Conservation (phyloP, 345 rosid species). For the Salix caprea region DNA sequence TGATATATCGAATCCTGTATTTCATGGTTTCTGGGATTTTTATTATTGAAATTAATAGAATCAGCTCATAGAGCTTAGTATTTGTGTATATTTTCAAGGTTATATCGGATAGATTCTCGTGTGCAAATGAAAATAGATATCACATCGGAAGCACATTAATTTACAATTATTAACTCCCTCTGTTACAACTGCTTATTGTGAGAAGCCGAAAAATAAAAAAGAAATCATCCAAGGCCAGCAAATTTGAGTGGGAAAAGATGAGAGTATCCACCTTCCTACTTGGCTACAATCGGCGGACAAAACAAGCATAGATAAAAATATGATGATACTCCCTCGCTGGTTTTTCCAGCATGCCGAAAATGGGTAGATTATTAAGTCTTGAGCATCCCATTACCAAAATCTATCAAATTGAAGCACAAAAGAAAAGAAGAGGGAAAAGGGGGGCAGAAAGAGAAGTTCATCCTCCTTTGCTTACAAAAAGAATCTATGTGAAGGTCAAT, state of each 20-base stretch:
- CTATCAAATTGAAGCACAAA: slow-evolving; percentile 19
- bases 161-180: too few relatives aligned
- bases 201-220: background rate
- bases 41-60: too few relatives aligned
- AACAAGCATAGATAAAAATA: background rate
- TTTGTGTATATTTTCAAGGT: too few relatives aligned
- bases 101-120: too few relatives aligned
- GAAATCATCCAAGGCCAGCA: background rate
- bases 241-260: too few relatives aligned
- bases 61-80: background rate
- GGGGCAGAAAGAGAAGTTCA: background rate
- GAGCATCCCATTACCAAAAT: slow-evolving; percentile 22
- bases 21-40: too few relatives aligned
- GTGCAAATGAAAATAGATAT: too few relatives aligned
- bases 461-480: slow-evolving; percentile 31
- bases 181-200: background rate
- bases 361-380: slow-evolving; percentile 27
- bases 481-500: slow-evolving; percentile 29
- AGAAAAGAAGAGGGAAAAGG: background rate
- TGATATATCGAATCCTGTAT: too few relatives aligned
- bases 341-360: slow-evolving; percentile 11
- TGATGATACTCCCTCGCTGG: background rate
- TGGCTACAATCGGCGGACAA: too few relatives aligned
- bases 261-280: background rate
- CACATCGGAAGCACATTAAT: too few relatives aligned